A percentile compares a stretch with the other conserved stretches of the same genome.
Evolutionary conservation across 164 flowering plant genomes (phyloP).

Genomic region (Aristolochia californica): DNA sequence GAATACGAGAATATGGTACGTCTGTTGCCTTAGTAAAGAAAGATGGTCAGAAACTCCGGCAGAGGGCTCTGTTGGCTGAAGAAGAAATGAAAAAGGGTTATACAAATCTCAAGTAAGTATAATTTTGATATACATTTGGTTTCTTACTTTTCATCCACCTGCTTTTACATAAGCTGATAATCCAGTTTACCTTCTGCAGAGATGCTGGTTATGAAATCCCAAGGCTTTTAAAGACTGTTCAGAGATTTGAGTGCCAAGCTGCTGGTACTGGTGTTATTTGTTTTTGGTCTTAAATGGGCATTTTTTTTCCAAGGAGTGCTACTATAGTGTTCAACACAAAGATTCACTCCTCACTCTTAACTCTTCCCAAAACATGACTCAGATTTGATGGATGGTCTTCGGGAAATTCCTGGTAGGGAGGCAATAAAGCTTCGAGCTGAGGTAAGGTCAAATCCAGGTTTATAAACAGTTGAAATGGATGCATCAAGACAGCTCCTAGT

Average conservation of each 20-base stretch:
- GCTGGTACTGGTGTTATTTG: slow-evolving; percentile 37
- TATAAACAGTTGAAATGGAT: not conserved
- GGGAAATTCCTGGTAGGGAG: slow-evolving; percentile 78
- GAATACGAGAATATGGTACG: slow-evolving; percentile 48
- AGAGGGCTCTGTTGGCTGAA: slow-evolving; percentile 80
- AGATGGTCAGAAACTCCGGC: slow-evolving; percentile 71
- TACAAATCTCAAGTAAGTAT: slow-evolving; percentile 45
- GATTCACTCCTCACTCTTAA: slow-evolving; percentile 9
- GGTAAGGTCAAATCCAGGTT: slow-evolving; percentile 25
- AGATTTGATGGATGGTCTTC: slow-evolving; percentile 80
- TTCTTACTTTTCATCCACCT: not conserved
- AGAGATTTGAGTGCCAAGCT: slow-evolving; percentile 59
- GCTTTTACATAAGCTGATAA: not conserved
- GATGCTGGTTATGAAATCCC: slow-evolving; percentile 52
- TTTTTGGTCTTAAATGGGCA: slow-evolving; percentile 28
- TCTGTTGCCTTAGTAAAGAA: slow-evolving; percentile 76
- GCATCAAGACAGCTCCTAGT: not conserved
- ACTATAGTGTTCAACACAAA: too few relatives aligned
- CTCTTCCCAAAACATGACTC: not conserved
- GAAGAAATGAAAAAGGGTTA: slow-evolving; percentile 70
- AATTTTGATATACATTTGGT: slow-evolving; percentile 14
- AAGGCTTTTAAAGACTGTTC: slow-evolving; percentile 48
- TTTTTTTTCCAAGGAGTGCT: too few relatives aligned
- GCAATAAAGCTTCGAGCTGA: slow-evolving; percentile 82
- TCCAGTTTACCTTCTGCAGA: slow-evolving; percentile 25